Base-by-base conservation (phyloP, 2,329 filamentous ascomycete species). In the Eutypella sp. region DNA sequence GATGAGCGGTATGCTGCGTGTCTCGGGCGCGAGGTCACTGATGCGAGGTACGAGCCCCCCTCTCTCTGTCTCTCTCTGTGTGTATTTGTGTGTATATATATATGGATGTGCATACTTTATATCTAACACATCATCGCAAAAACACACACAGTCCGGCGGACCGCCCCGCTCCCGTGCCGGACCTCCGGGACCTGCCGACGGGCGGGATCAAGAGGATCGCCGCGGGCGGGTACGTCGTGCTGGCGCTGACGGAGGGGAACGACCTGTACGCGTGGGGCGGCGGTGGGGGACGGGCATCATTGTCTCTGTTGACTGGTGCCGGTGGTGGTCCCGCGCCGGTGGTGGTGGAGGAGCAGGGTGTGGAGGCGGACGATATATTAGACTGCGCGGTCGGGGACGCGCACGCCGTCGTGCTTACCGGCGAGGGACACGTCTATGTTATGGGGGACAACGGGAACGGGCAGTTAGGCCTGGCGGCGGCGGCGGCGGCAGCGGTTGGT, bases 251-350 rank as follows among this genome's bases (percentile, higher is more conserved):
- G 0, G 64, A 70, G 10, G 77, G 75, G 2, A 69, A 74, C 25
- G 76, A 80, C 47, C 60, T 84, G 2, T 87, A 86, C 56, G 58
- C 77, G 20, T 87, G 82, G 82, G 82, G 83, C 24, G 61, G 63
- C n/a, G 64, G 67, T 45, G 60, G 63, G 10, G 64, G 65, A 4
- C 57, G 59, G 10, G 55, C 57, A n/a, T 53, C 61, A 20, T 57
- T 73, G 25, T 53, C 61, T 22, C 57, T 73, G 25, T 40, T 65
- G 1, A 54, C 57, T 16, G 58, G 43, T 0, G 42, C 68, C 24
- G 60, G 57, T 20, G 50, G 51, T 40, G 56, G 47, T 20, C 74
- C 76, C 2, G 67, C 60, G 25, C 76, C 76, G 1, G 57, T 74
- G 1, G 67, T 73, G 8, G 62, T 79, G 1, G 68, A 72, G 5